Conservation (phyloP, 2,329 filamentous ascomycete species). For the Aulographum hederae region DNA sequence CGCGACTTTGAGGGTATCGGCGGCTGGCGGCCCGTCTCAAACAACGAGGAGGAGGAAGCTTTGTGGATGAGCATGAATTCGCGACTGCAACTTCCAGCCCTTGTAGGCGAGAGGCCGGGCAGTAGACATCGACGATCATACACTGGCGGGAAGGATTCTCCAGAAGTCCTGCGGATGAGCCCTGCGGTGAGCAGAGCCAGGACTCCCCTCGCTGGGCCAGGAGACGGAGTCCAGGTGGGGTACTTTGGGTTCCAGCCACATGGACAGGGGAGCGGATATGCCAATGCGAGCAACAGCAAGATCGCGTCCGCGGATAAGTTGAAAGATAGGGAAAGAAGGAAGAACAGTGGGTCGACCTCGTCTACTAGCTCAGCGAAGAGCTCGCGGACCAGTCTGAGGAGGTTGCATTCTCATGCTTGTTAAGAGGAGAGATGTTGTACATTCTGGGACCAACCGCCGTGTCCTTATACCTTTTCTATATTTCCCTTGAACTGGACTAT, state of each 20-base stretch:
- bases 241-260: slow-evolving; percentile 6
- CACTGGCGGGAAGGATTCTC: slow-evolving; percentile 14
- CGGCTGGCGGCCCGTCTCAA: slow-evolving; percentile 17
- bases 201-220: slow-evolving; percentile 11
- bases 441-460: too few species aligned
- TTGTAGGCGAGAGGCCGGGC: slow-evolving; percentile 6
- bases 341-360: too few species aligned
- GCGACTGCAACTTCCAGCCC: slow-evolving; percentile 18
- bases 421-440: too few species aligned
- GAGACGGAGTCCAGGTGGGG: slow-evolving; percentile 3
- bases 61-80: slow-evolving; percentile 25
- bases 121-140: slow-evolving; percentile 15
- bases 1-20: slow-evolving; percentile 26
- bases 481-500: too few species aligned
- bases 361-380: too few species aligned
- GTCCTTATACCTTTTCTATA: too few species aligned
- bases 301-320: too few species aligned
- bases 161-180: slow-evolving; percentile 18
- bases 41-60: slow-evolving; percentile 21
- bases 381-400: too few species aligned
- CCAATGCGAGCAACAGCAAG: too few species aligned
- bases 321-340: too few species aligned
- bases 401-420: too few species aligned
- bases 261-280: not conserved
- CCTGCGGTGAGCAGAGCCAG: slow-evolving; percentile 17